These are phyloP conservation scores for Trichophyton equinum DNA, from an alignment of 2,329 filamentous ascomycete species.

Conservation along the genomic window DNA sequence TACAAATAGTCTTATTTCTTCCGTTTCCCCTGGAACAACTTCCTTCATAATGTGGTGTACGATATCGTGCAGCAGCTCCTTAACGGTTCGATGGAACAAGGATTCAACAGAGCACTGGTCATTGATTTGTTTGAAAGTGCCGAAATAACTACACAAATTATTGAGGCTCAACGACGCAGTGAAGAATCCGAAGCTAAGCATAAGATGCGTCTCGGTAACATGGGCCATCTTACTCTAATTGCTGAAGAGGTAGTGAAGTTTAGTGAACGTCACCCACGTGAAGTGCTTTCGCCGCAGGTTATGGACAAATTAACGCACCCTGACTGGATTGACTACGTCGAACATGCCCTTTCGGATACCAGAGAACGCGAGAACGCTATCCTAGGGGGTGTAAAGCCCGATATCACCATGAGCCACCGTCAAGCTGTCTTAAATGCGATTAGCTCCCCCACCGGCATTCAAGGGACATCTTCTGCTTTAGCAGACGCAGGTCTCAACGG, in stretches of 20 bases:
- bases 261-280: slow-evolving; percentile 81
- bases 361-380: slow-evolving; percentile 97
- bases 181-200: slow-evolving; percentile 73
- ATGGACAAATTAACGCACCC: slow-evolving; percentile 79
- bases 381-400: slow-evolving; percentile 83
- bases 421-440: slow-evolving; percentile 52
- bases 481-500: slow-evolving; percentile 72
- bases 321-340: slow-evolving; percentile 90
- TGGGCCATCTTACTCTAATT: slow-evolving; percentile 94
- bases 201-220: slow-evolving; percentile 90
- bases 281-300: slow-evolving; percentile 70
- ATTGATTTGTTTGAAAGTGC: slow-evolving; percentile 88
- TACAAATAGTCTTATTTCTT: slow-evolving; percentile 78
- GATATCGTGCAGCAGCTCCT: slow-evolving; percentile 98
- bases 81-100: slow-evolving; percentile 93
- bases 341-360: slow-evolving; percentile 83
- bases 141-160: slow-evolving; percentile 79
- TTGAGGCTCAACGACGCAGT: slow-evolving; percentile 75
- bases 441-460: slow-evolving; percentile 45
- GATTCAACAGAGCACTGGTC: slow-evolving; percentile 79
- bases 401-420: slow-evolving; percentile 72
- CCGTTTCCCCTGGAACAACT: slow-evolving; percentile 98
- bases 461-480: slow-evolving; percentile 51
- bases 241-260: slow-evolving; percentile 98
- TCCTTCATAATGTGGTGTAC: slow-evolving; percentile 97